Conservation (phyloP, 225 moss, liverwort and hornwort species). For the Bryum argenteum region DNA sequence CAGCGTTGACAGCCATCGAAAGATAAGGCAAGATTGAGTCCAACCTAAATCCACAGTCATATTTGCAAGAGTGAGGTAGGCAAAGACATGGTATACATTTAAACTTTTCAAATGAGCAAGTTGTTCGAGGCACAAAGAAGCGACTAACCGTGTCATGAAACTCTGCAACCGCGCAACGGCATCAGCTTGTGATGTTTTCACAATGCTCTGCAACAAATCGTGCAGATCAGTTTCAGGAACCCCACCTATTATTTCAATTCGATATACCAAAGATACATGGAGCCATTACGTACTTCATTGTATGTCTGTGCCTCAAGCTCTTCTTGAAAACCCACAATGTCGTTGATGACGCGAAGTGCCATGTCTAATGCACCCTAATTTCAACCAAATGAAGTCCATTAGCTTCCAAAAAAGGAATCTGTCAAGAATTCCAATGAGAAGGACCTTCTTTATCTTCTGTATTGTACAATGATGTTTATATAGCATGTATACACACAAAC, state of each 20-base stretch:
- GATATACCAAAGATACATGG: not conserved
- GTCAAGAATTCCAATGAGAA: not conserved
- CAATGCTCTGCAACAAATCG: slow-evolving; percentile 46
- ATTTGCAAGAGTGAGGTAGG: slow-evolving; percentile 13
- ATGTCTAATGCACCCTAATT: slow-evolving; percentile 59
- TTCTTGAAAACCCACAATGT: slow-evolving; percentile 62
- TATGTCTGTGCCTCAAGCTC: slow-evolving; percentile 68
- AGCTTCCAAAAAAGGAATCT: not conserved
- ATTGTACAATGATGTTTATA: slow-evolving; percentile 1
- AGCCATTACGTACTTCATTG: slow-evolving; percentile 48
- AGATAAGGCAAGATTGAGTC: slow-evolving; percentile 61
- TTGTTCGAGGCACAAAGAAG: slow-evolving; percentile 7
- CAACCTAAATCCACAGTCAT: slow-evolving; percentile 39
- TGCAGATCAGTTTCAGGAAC: slow-evolving; percentile 16
- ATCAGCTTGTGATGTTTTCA: slow-evolving; percentile 63
- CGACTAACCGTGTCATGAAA: slow-evolving; percentile 56
- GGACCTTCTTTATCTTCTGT: not conserved
- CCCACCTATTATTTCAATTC: not conserved
- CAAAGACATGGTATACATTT: slow-evolving; percentile 8
- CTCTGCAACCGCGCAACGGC: slow-evolving; percentile 58
- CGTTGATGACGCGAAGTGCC: slow-evolving; percentile 60
- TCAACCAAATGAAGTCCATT: slow-evolving; percentile 7
- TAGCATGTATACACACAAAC: slow-evolving; percentile 21
- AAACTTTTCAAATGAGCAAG: slow-evolving; percentile 13
- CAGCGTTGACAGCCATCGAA: slow-evolving; percentile 64